Evolutionary conservation across 1,284 basidiomycete species (phyloP), one percentile per base, ranked within the genome.

Genomic region (Neotropicomus parvogracilis): DNA sequence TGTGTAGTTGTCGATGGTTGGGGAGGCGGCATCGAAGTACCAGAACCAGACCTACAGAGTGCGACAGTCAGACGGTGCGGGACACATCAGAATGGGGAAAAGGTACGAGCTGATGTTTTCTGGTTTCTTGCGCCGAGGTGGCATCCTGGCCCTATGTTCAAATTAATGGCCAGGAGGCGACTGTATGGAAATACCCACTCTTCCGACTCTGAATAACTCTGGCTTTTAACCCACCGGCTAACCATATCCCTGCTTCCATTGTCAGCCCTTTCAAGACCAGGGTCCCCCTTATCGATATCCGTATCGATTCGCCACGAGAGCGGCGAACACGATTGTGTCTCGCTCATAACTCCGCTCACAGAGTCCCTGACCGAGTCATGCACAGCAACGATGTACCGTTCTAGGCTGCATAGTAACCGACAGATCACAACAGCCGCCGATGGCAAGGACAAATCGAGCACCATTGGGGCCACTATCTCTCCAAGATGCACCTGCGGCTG

Each of bases 281-380:
- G 24, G 8, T 8, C 17, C 28, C 40, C 36, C 19, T 16, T 12
- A 7, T 9, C 21, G 13, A 17, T 3, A n/a, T 40, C 36, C 6
- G 51, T 54, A 28, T 53, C 51, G 14, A 54, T 49, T 26, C 51
- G 36, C 51, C 51, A 53, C 11, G 44, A 32, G 8, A 48, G 40
- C 35, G 51, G 11, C 16, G 32, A 35, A 40, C 21, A 10, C 0
- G 31, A 49, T 33, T 3, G 40, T 10, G 24, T 43, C 21, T 16
- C 29, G 12, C 20, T 26, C 24, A 54, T 17, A 20, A 50, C 40
- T 7, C 40, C 12, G 14, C 40, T 40, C 16, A 44, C 45, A 29
- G 49, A 53, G 12, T 21, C 29, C 17, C 39, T 53, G 32, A 29
- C 21, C 7, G 28, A 32, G 28, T 29, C 45, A 40, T n/a, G 36